Evolutionary conservation across 2,329 filamentous ascomycete species (phyloP), one percentile per base, ranked within the genome.

Genomic region (Passalora sequoiae): DNA sequence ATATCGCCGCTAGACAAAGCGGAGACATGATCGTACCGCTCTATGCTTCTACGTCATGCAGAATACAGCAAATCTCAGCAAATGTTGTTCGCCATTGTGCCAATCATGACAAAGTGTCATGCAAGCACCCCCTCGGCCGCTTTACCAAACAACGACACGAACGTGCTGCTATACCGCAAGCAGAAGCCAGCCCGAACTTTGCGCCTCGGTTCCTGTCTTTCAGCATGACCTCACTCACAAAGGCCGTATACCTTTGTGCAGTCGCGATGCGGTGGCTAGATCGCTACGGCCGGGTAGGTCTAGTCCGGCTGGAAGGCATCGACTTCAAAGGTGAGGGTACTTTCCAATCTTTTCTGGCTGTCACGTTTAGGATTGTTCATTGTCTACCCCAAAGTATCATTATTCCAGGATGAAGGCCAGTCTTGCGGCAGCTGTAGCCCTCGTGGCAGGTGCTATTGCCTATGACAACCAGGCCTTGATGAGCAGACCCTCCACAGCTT

Each of bases 341-440:
- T 2, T 13, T 20, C 16, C n/a, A 15, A n/a, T 24, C 19, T 36
- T n/a, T n/a, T n/a, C n/a, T n/a, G n/a, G n/a, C n/a, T n/a, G n/a
- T n/a, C n/a, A n/a, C n/a, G n/a, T n/a, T n/a, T n/a, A n/a, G n/a
- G n/a, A n/a, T n/a, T n/a, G n/a, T n/a, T n/a, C n/a, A n/a, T n/a
- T n/a, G n/a, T n/a, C n/a, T n/a, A n/a, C n/a, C n/a, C n/a, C n/a
- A n/a, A n/a, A n/a, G 19, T 7, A 4, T 16, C 19, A 36, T 4
- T 21, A 32, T n/a, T 40, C 29, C n/a, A 40, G 19, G 6, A 40
- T 40, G 38, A 40, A 40, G 38, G 29, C 29, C 12, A 22, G 16
- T 19, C 16, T 40, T 16, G 12, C 22, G 8, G 20, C 33, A n/a
- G 16, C 32, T n/a, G 19, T 9, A 10, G 28, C 27, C 28, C 19